phyloP scores from a whole-genome alignment of 2,329 filamentous ascomycete species.

The Exophiala viscosa region DNA sequence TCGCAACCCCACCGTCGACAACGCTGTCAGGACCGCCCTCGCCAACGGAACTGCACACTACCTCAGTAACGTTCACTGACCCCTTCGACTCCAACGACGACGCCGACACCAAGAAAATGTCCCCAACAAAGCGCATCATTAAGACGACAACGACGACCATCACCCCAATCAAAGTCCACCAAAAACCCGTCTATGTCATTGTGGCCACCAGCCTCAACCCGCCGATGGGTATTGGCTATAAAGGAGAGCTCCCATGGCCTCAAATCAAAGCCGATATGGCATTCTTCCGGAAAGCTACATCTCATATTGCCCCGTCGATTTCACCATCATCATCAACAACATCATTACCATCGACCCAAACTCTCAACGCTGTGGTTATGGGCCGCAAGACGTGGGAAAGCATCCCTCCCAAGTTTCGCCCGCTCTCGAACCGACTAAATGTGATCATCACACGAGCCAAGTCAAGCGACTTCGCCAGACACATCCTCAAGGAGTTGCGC shows the following conservation, averaged over 20 bases:
- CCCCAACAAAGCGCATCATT: constrained; percentile 15
- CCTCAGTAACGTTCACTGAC: background rate
- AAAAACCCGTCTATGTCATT: constrained; percentile 28
- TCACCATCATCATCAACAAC: constrained; percentile 29
- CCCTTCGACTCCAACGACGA: constrained; percentile 4
- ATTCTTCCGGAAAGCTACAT: constrained; percentile 89
- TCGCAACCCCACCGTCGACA: constrained; percentile 24
- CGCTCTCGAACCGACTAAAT: constrained; percentile 75
- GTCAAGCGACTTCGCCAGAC: constrained; percentile 31
- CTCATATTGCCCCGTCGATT: constrained; percentile 14
- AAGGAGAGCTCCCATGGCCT: constrained; percentile 81
- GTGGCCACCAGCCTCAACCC: constrained; percentile 64
- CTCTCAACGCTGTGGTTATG: constrained; percentile 80
- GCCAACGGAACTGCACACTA: constrained; percentile 20
- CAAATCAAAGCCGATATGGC: constrained; percentile 87
- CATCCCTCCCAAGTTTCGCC: constrained; percentile 74
- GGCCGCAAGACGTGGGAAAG: constrained; percentile 95
- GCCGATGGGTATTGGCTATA: constrained; percentile 77
- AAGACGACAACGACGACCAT: constrained; percentile 23
- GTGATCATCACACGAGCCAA: constrained; percentile 65
- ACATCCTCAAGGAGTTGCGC: constrained; percentile 37
- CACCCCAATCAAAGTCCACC: constrained; percentile 15
- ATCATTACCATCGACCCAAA: constrained; percentile 21
- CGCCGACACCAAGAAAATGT: background rate
- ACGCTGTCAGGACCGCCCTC: constrained; percentile 25